Conservation (phyloP, 2,329 filamentous ascomycete species). For the Xylogone sp. region DNA sequence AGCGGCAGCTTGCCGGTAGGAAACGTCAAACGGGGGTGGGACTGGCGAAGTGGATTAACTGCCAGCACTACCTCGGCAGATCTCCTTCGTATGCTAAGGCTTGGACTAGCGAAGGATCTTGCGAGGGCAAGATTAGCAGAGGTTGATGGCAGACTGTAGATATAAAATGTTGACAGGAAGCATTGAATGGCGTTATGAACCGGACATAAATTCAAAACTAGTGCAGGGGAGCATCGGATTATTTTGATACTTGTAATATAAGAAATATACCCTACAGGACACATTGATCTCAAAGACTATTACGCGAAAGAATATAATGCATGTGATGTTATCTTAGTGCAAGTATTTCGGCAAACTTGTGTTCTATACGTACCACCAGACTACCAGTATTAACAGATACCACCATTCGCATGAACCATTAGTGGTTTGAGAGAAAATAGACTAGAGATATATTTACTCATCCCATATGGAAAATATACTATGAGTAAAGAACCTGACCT, state of each 20-base stretch:
- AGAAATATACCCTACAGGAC: neutral
- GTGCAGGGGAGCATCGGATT: neutral
- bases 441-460: too few relatives aligned
- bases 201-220: neutral
- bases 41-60: constrained; percentile 60
- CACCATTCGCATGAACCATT: too few relatives aligned
- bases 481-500: too few relatives aligned
- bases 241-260: neutral
- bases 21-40: constrained; percentile 63
- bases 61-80: constrained; percentile 60
- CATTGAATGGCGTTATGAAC: neutral
- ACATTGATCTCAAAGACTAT: too few relatives aligned
- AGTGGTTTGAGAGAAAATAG: too few relatives aligned
- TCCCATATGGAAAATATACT: too few relatives aligned
- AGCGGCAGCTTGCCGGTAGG: constrained; percentile 44
- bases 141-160: constrained; percentile 42
- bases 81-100: constrained; percentile 67
- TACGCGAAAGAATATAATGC: too few relatives aligned
- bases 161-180: constrained; percentile 1
- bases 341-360: too few relatives aligned
- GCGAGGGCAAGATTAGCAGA: constrained; percentile 66
- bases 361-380: too few relatives aligned
- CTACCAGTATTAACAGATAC: too few relatives aligned
- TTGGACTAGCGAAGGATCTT: constrained; percentile 72
- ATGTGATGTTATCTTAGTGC: too few relatives aligned